phyloP scores from a whole-genome alignment of 2,329 filamentous ascomycete genomes.

The Penicillium sp. region DNA sequence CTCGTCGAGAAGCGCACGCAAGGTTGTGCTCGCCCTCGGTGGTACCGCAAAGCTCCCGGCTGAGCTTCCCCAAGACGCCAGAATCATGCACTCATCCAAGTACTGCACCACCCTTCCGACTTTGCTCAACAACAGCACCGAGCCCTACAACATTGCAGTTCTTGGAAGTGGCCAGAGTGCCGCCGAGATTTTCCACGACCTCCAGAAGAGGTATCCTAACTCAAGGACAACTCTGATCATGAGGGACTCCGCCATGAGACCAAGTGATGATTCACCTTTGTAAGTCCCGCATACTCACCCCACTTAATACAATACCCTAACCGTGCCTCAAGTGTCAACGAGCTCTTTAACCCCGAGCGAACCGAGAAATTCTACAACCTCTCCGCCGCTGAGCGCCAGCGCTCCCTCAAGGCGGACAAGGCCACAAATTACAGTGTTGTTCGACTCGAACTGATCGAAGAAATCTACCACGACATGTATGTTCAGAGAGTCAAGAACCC shows the following conservation, averaged over 20 bases:
- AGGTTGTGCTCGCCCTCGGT: conserved; percentile 68
- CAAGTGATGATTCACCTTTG: conserved; percentile 96
- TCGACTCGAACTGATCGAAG: conserved; percentile 85
- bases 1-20: conserved; percentile 47
- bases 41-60: conserved; percentile 73
- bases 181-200: conserved; percentile 92
- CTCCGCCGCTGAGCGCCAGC: conserved; percentile 64
- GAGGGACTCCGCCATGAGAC: conserved; percentile 79
- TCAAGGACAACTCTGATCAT: conserved; percentile 78
- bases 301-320: neutral
- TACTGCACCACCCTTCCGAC: conserved; percentile 62
- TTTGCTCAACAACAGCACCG: conserved; percentile 44
- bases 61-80: conserved; percentile 69
- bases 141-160: conserved; percentile 75
- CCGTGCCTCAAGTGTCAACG: conserved; percentile 72
- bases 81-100: conserved; percentile 85
- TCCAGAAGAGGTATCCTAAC: conserved; percentile 82
- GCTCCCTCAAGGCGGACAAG: conserved; percentile 70
- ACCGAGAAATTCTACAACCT: conserved; percentile 77
- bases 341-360: conserved; percentile 89
- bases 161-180: conserved; percentile 90
- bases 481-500: conserved; percentile 74
- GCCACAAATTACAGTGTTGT: conserved; percentile 96
- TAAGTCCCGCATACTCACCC: conserved; percentile 51
- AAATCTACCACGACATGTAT: conserved; percentile 86